These are phyloP conservation scores for Claviceps maximensis DNA, from an alignment of 2,329 filamentous ascomycete genomes.

Conservation along the genomic window DNA sequence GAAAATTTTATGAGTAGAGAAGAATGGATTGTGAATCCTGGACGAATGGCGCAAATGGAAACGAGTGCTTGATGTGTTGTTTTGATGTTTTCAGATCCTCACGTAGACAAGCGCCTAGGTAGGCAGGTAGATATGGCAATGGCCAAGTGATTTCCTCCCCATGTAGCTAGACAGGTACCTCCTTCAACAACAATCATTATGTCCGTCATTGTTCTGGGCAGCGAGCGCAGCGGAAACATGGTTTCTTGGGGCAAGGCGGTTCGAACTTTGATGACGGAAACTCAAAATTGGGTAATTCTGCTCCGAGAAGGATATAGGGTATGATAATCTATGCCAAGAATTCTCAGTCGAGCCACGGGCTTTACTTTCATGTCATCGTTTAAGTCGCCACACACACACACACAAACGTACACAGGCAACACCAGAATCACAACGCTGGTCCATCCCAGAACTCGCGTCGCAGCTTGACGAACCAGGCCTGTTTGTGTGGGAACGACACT, in stretches of 20 bases:
- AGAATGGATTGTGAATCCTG: too few relatives aligned
- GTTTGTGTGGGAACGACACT: slow-evolving; percentile 81
- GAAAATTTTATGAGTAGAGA: too few relatives aligned
- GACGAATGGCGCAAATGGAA: too few relatives aligned
- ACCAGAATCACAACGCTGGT: slow-evolving; percentile 37
- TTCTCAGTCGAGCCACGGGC: background rate
- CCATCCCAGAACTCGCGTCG: slow-evolving; percentile 68
- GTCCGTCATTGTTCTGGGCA: too few relatives aligned
- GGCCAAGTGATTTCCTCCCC: too few relatives aligned
- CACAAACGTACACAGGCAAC: too few relatives aligned
- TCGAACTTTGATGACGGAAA: background rate
- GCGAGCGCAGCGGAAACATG: too few relatives aligned
- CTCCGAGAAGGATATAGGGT: background rate
- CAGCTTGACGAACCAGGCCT: slow-evolving; percentile 73
- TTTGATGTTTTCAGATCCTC: background rate
- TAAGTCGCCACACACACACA: background rate
- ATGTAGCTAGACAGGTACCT: background rate
- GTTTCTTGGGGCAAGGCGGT: too few relatives aligned
- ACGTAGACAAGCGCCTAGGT: too few relatives aligned
- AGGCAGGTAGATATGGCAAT: too few relatives aligned
- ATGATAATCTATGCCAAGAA: background rate
- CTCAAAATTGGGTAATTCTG: background rate
- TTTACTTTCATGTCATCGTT: background rate
- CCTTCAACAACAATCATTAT: too few relatives aligned
- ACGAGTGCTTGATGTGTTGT: background rate